phyloP scores from a whole-genome alignment of 805 yeast species.

The Candida sphagnicola region DNA sequence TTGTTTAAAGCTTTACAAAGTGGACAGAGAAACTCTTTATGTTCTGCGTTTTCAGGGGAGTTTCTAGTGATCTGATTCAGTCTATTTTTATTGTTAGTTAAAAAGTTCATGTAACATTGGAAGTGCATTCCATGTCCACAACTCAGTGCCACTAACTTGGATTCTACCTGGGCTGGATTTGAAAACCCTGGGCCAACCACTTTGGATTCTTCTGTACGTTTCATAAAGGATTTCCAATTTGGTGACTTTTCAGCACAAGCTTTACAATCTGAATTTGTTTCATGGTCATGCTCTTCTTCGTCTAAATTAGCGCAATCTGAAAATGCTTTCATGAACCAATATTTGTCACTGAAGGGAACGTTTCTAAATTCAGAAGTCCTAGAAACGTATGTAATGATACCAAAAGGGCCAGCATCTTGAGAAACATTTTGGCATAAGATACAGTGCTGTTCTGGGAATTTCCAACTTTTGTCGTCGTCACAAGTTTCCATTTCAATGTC shows the following conservation, averaged over 20 bases:
- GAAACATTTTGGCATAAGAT: constrained; percentile 79
- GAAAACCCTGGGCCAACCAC: constrained; percentile 76
- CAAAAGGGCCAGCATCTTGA: constrained; percentile 63
- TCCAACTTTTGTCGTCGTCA: constrained; percentile 46
- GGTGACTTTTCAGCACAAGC: constrained; percentile 14
- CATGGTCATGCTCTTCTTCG: constrained; percentile 23
- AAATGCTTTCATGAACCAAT: constrained; percentile 65
- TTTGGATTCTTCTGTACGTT: constrained; percentile 27
- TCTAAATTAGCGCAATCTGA: constrained; percentile 44
- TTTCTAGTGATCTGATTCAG: constrained; percentile 77
- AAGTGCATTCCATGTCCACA: constrained; percentile 96
- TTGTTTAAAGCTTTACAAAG: constrained; percentile 85
- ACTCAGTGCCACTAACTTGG: constrained; percentile 55
- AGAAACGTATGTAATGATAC: constrained; percentile 62
- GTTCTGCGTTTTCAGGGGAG: constrained; percentile 67
- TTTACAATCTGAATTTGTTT: constrained; percentile 6
- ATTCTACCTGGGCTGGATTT: constrained; percentile 30
- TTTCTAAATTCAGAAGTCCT: constrained; percentile 57
- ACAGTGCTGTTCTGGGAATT: constrained; percentile 71
- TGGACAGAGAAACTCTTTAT: constrained; percentile 82
- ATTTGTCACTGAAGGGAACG: constrained; percentile 58
- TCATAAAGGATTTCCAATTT: constrained; percentile 37
- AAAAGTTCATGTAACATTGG: constrained; percentile 64
- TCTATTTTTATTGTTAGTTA: constrained; percentile 51
- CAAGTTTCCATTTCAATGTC: constrained; percentile 42